phyloP scores from a whole-genome alignment of 768 basidiomycete genomes.

The Chiua virens region DNA sequence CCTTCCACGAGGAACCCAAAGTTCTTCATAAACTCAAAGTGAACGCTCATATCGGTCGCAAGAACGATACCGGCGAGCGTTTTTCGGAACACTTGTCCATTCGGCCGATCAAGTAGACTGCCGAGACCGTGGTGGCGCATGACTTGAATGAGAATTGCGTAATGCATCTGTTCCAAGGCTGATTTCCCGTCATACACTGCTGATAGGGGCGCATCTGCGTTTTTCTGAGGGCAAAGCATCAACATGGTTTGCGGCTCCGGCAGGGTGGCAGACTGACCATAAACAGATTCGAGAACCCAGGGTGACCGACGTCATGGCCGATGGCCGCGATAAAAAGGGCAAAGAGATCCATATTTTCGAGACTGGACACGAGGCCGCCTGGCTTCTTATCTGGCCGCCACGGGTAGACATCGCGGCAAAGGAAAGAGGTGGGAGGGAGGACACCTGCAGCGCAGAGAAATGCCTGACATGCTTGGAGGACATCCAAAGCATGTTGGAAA shows the following conservation, averaged over 20 bases:
- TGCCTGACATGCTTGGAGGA: constrained; percentile 87
- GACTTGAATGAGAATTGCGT: constrained; percentile 71
- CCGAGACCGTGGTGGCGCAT: constrained; percentile 81
- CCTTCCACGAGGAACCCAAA: constrained; percentile 53
- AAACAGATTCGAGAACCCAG: constrained; percentile 90
- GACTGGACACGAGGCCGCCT: constrained; percentile 37
- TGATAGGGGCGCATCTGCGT: constrained; percentile 87
- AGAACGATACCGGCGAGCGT: constrained; percentile 81
- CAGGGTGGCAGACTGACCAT: constrained; percentile 59
- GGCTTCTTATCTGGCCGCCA: constrained; percentile 42
- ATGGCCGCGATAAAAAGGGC: constrained; percentile 88
- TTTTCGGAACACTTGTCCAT: constrained; percentile 55
- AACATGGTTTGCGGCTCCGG: neutral
- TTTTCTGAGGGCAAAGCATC: constrained; percentile 59
- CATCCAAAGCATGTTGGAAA: constrained; percentile 95
- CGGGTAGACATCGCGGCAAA: constrained; percentile 38
- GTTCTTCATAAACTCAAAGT: constrained; percentile 76
- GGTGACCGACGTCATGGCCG: constrained; percentile 97
- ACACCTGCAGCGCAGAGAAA: constrained; percentile 79
- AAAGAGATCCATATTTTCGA: constrained; percentile 74
- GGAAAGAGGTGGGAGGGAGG: constrained; percentile 73
- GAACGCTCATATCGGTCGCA: constrained; percentile 94
- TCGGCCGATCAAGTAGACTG: constrained; percentile 59
- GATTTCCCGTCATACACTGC: constrained; percentile 87
- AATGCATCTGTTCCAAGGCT: constrained; percentile 91